phyloP scores from a whole-genome alignment of 2,329 filamentous ascomycete species.

The Aspergillus brasiliensis region DNA sequence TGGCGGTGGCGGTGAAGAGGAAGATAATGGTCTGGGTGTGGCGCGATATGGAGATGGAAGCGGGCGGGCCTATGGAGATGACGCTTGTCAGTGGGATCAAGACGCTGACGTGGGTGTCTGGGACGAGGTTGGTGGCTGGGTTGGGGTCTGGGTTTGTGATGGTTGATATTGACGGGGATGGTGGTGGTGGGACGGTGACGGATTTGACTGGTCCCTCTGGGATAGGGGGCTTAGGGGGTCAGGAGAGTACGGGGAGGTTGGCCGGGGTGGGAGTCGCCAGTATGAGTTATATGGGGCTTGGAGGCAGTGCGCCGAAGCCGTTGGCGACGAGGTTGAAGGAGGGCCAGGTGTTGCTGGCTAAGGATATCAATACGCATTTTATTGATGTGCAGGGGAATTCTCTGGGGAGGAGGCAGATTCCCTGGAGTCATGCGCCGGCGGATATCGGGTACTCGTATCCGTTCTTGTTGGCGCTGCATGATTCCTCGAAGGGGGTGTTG shows the following conservation, averaged over 20 bases:
- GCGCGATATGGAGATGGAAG: conserved; percentile 85
- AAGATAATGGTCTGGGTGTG: conserved; percentile 90
- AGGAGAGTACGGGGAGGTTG: conserved; percentile 69
- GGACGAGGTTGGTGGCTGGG: conserved; percentile 82
- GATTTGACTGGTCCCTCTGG: conserved; percentile 79
- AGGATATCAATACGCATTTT: conserved; percentile 94
- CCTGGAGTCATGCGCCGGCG: conserved; percentile 86
- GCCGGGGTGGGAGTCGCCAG: conserved; percentile 80
- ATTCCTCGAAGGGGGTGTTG: conserved; percentile 77
- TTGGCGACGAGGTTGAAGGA: conserved; percentile 80
- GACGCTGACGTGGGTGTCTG: conserved; percentile 86
- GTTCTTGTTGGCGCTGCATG: conserved; percentile 84
- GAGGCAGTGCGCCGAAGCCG: conserved; percentile 87
- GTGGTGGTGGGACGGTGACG: conserved; percentile 66
- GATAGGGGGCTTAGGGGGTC: conserved; percentile 64
- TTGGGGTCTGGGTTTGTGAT: conserved; percentile 90
- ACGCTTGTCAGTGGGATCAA: conserved; percentile 80
- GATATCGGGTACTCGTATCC: conserved; percentile 95
- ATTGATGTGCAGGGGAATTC: conserved; percentile 81
- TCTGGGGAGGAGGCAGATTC: conserved; percentile 82
- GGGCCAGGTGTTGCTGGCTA: conserved; percentile 88
- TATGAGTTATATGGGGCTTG: conserved; percentile 97
- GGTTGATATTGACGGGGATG: conserved; percentile 76
- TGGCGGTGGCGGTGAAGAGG: conserved; percentile 91
- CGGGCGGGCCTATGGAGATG: conserved; percentile 70